Conservation (phyloP, 495 filamentous ascomycete genomes). For the Cercophora scortea region DNA sequence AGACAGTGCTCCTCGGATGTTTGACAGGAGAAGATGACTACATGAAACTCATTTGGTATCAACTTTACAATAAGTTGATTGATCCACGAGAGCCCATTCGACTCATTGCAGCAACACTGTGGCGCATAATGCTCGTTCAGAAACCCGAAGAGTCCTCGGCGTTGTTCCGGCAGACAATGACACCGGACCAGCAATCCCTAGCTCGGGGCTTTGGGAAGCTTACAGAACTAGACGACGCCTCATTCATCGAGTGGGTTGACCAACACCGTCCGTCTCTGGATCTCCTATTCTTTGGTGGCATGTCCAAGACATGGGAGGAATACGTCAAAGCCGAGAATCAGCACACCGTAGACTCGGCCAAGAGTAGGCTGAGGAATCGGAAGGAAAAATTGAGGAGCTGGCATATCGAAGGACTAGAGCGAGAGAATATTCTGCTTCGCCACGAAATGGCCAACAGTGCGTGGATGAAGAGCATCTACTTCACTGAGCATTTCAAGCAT, state of each 20-base stretch:
- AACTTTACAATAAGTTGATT: constrained; percentile 78
- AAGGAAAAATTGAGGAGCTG: constrained; percentile 76
- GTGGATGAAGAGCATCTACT: constrained; percentile 91
- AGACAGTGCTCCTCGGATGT: constrained; percentile 75
- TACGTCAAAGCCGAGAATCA: constrained; percentile 76
- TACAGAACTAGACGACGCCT: constrained; percentile 75
- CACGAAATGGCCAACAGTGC: constrained; percentile 78
- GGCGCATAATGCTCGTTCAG: constrained; percentile 87
- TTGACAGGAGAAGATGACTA: constrained; percentile 67
- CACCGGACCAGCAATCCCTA: constrained; percentile 61
- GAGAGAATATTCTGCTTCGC: constrained; percentile 62
- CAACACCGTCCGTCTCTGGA: constrained; percentile 75
- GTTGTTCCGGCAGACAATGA: constrained; percentile 61
- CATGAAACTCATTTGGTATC: constrained; percentile 77
- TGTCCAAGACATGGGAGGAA: constrained; percentile 75
- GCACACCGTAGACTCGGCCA: constrained; percentile 63
- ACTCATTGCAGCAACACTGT: constrained; percentile 71
- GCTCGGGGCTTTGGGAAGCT: constrained; percentile 73
- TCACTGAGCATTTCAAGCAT: constrained; percentile 83
- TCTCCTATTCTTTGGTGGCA: constrained; percentile 63
- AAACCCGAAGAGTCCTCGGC: constrained; percentile 75
- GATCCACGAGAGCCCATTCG: constrained; percentile 56
- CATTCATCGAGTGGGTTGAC: constrained; percentile 84
- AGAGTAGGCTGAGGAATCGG: constrained; percentile 58
- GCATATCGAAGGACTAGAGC: constrained; percentile 56